Percentiles rank a stretch among this genome's conserved stretches.
Conservation (phyloP, 805 yeast genomes). For the Ogataea degrootiae region DNA sequence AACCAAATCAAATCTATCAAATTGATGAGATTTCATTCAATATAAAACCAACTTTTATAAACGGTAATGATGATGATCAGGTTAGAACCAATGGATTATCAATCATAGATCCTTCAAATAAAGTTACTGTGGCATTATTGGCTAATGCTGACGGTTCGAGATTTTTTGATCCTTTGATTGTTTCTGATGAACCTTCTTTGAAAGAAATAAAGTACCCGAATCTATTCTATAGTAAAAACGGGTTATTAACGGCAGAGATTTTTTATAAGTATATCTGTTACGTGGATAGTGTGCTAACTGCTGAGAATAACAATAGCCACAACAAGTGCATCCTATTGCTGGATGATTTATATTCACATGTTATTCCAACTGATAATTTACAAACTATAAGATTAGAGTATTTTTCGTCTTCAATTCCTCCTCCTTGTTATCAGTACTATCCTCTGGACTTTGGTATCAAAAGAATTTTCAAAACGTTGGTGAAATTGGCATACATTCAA, state of each 20-base stretch:
- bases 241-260: constrained; percentile 23
- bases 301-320: constrained; percentile 3
- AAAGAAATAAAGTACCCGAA: constrained; percentile 8
- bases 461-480: constrained; percentile 29
- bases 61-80: constrained; percentile 6
- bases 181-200: constrained; percentile 16
- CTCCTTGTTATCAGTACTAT: constrained; percentile 15
- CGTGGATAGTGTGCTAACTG: constrained; percentile 12
- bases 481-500: constrained; percentile 19
- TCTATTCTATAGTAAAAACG: constrained; percentile 20
- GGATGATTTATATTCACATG: constrained; percentile 33
- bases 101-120: constrained; percentile 12
- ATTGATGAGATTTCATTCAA: constrained; percentile 33
- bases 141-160: constrained; percentile 27
- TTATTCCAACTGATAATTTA: constrained; percentile 28
- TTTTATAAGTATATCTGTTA: constrained; percentile 20
- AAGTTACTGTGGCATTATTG: constrained; percentile 24
- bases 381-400: constrained; percentile 27
- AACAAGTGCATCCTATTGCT: constrained; percentile 26
- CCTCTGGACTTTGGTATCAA: constrained; percentile 32
- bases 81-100: constrained; percentile 7
- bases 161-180: constrained; percentile 25
- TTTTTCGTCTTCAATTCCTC: constrained; percentile 19
- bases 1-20: constrained; percentile 29
- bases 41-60: constrained; percentile 16